phyloP scores from a whole-genome alignment of 257 asterid genomes.

The Solanum pinnatisectum region DNA sequence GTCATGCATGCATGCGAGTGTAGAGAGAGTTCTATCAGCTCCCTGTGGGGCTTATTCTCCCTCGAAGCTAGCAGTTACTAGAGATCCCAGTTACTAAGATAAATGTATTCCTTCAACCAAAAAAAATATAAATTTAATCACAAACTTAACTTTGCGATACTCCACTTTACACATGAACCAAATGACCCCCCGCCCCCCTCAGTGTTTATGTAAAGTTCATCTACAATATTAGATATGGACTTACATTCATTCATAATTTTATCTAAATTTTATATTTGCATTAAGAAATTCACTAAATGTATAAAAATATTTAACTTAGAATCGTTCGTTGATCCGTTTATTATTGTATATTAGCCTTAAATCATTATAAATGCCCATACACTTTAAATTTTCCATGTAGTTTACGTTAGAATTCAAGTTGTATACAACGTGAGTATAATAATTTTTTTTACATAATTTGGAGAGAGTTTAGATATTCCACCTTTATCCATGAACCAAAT shows the following conservation, averaged over 20 bases:
- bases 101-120: too few relatives aligned
- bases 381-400: not conserved
- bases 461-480: not conserved
- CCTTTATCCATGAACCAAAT: not conserved
- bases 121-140: too few relatives aligned
- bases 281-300: not conserved
- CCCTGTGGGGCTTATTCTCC: too few relatives aligned
- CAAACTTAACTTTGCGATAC: too few relatives aligned
- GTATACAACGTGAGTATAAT: not conserved
- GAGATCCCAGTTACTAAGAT: too few relatives aligned
- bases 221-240: not conserved
- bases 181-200: not conserved
- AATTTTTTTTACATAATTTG: rapidly evolving
- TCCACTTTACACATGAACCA: too few relatives aligned
- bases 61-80: not conserved
- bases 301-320: not conserved
- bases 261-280: not conserved
- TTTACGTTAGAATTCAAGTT: not conserved
- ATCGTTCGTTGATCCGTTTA: not conserved
- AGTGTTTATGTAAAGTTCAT: not conserved
- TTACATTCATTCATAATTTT: not conserved
- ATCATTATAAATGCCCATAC: not conserved
- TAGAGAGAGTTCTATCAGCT: not conserved
- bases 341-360: not conserved
- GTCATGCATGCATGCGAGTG: too few relatives aligned